phyloP scores from a whole-genome alignment of 1,284 basidiomycete species.

The Puccinia hordei region DNA sequence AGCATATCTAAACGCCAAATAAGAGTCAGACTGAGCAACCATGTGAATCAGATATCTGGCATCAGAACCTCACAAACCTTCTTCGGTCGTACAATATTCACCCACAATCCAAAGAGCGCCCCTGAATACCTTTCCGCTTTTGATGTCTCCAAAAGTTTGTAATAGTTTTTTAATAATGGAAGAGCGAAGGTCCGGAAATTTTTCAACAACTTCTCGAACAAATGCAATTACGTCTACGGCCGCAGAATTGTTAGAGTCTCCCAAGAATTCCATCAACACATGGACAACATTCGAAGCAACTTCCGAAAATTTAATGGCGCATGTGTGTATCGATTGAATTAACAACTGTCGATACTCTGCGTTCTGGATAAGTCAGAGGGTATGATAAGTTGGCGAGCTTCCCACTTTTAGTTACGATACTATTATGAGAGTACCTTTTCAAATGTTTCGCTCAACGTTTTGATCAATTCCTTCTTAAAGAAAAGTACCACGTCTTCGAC shows the following conservation, averaged over 20 bases:
- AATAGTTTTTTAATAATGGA: constrained; percentile 85
- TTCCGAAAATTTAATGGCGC: constrained; percentile 96
- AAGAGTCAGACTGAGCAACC: not conserved
- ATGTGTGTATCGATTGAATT: constrained; percentile 95
- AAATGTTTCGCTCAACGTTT: constrained; percentile 70
- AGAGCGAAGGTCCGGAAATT: constrained; percentile 84
- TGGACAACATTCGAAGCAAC: constrained; percentile 95
- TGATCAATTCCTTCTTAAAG: constrained; percentile 96
- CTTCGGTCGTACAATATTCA: constrained; percentile 74
- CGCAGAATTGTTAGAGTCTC: constrained; percentile 84
- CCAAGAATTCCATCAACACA: constrained; percentile 97
- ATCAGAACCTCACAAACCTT: constrained; percentile 28
- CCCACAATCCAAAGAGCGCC: constrained; percentile 97
- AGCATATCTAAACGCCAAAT: constrained; percentile 66
- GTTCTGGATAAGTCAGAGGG: constrained; percentile 20
- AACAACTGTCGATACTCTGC: constrained; percentile 93
- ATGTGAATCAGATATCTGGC: not conserved
- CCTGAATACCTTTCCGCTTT: constrained; percentile 95
- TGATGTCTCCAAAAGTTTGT: constrained; percentile 81
- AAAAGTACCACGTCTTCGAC: constrained; percentile 97
- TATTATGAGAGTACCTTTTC: constrained; percentile 40
- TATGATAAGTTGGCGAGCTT: not conserved
- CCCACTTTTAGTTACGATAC: not conserved
- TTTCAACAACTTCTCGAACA: constrained; percentile 95
- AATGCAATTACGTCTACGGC: constrained; percentile 95